phyloP scores from a whole-genome alignment of 2,329 filamentous ascomycete genomes.

The Colletotrichum tabaci region DNA sequence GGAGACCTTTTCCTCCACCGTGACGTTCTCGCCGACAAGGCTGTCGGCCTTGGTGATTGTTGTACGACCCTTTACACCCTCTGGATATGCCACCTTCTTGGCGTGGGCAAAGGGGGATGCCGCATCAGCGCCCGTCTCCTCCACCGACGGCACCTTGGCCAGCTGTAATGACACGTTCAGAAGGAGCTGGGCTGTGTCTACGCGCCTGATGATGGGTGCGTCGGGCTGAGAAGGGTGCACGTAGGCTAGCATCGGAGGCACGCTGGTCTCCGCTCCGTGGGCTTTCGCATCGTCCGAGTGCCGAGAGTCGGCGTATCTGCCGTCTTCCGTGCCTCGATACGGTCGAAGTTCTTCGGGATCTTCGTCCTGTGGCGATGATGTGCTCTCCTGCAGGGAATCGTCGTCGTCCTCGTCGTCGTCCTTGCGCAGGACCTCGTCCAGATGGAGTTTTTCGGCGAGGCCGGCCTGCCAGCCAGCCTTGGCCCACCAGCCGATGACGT shows the following conservation, averaged over 20 bases:
- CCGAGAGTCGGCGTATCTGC: slow-evolving; percentile 21
- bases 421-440: slow-evolving; percentile 75
- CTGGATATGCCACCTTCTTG: slow-evolving; percentile 86
- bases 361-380: slow-evolving; percentile 46
- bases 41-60: slow-evolving; percentile 88
- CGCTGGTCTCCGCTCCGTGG: slow-evolving; percentile 47
- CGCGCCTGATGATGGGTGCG: slow-evolving; percentile 82
- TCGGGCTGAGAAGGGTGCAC: slow-evolving; percentile 73
- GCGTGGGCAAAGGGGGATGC: slow-evolving; percentile 83
- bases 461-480: slow-evolving; percentile 93
- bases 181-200: slow-evolving; percentile 88
- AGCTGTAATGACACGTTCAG: slow-evolving; percentile 87
- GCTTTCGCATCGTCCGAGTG: slow-evolving; percentile 46
- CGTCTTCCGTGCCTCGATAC: slow-evolving; percentile 9
- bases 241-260: slow-evolving; percentile 86
- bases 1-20: slow-evolving; percentile 88
- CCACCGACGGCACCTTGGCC: slow-evolving; percentile 83
- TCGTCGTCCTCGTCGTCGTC: slow-evolving; percentile 58
- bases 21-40: slow-evolving; percentile 89
- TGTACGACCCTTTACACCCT: slow-evolving; percentile 83
- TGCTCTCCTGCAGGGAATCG: slow-evolving; percentile 49
- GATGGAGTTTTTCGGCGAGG: slow-evolving; percentile 81
- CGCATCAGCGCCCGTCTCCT: slow-evolving; percentile 70
- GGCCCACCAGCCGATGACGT: slow-evolving; percentile 95
- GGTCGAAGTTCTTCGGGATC: slow-evolving; percentile 43